These are phyloP conservation scores for Colletotrichum lindemuthianum DNA, from an alignment of 2,329 filamentous ascomycete species.

Conservation along the genomic window DNA sequence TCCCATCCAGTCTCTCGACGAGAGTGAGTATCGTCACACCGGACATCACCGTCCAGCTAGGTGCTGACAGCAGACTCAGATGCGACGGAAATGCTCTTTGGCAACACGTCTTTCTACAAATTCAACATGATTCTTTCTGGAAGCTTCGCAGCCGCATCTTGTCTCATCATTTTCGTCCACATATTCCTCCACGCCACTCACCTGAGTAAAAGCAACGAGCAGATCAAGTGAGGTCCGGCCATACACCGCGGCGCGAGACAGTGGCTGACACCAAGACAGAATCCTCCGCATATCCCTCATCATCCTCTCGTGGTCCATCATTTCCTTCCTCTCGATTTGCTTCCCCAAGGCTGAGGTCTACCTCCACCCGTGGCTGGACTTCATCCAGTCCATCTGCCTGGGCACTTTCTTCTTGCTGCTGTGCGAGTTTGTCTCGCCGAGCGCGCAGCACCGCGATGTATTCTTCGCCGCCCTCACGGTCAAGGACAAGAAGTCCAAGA, in stretches of 20 bases:
- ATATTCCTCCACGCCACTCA: constrained; percentile 50
- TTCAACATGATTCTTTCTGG: constrained; percentile 51
- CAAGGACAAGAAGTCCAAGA: constrained; percentile 40
- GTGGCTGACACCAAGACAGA: constrained; percentile 34
- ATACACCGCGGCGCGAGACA: neutral
- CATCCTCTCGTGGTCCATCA: constrained; percentile 49
- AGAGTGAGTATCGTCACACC: constrained; percentile 1
- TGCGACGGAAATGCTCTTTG: constrained; percentile 17
- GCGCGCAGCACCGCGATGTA: constrained; percentile 44
- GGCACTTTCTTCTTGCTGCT: constrained; percentile 56
- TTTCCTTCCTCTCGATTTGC: constrained; percentile 50
- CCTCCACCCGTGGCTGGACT: constrained; percentile 49
- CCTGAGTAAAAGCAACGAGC: constrained; percentile 52
- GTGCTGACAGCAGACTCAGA: neutral
- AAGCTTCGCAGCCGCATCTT: constrained; percentile 45
- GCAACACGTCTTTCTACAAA: constrained; percentile 31
- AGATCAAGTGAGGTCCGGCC: constrained; percentile 44
- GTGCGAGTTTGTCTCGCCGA: constrained; percentile 52
- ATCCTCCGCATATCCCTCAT: constrained; percentile 54
- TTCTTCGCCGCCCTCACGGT: constrained; percentile 50
- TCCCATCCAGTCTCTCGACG: constrained; percentile 15
- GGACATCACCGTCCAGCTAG: neutral
- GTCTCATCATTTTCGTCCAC: constrained; percentile 42
- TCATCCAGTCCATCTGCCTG: constrained; percentile 52
- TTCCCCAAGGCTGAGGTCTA: constrained; percentile 52